Evolutionary conservation across 2,329 filamentous ascomycete species (phyloP), one percentile per base, ranked within the genome.

Genomic region (Phoma sp.): DNA sequence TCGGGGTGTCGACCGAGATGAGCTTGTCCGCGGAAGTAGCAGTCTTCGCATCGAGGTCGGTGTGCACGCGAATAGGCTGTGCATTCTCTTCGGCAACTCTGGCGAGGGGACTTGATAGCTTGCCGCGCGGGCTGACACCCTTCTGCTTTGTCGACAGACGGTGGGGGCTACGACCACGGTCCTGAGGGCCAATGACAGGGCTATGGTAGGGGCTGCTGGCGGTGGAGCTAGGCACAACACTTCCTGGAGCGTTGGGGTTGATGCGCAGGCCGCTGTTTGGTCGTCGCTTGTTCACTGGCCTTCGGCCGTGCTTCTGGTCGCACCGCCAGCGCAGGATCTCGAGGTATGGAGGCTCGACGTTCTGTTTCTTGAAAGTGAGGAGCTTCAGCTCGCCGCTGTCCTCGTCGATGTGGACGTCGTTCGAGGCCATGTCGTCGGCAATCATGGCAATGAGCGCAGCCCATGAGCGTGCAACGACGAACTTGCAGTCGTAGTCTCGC

Each of bases 401-500:
- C 69, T 99, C 95, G 62, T 98, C 93, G 48, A 99, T 90, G 68
- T 87, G 90, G 82, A 92, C 93, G 76, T 96, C 96, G 61, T 91
- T 90, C 64, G 91, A 95, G 67, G 90, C 95, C 68, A 99, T 81
- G 71, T 99, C 95, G 70, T 99, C 95, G 27, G 95, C 92, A 6
- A 97, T 85, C 29, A 88, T 85, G 45, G 92, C 92, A 19, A 99
- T 78, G 72, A 99, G 93, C 9, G 89, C 85, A 15, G 88, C 86
- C 95, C 95, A 99, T 1, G 94, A 98, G 58, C 91, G 87, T 27
- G 95, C 91, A 52, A 99, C 85, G 6, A 99, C 95, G 72, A 96
- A 99, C 80, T 99, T 99, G 77, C 91, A 96, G 74, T 99, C 95
- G 77, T 96, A 99, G 78, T 99, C 95, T 57, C 95, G 91, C 45